These are phyloP conservation scores for Quercus phellos DNA, from an alignment of 331 rosid genomes.

Conservation along the genomic window DNA sequence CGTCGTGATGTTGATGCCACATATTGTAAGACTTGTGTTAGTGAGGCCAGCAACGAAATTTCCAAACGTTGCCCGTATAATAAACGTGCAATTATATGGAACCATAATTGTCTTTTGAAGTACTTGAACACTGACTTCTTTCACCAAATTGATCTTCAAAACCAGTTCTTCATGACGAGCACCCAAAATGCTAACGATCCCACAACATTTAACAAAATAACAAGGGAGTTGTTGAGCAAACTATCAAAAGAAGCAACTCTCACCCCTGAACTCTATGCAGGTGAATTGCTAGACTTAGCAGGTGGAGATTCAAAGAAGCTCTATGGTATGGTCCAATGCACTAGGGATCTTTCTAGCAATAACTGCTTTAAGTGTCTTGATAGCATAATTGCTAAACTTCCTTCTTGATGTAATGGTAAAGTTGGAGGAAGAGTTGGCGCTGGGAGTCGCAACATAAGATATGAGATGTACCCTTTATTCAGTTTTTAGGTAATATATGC, in stretches of 20 bases:
- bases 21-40: no score
- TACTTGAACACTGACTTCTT: no score
- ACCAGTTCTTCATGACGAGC: no score
- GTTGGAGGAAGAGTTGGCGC: neutral
- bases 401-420: neutral
- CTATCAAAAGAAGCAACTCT: slow-evolving; percentile 23
- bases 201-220: no score
- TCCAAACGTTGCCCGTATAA: no score
- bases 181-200: no score
- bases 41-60: no score
- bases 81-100: no score
- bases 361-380: neutral
- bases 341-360: neutral
- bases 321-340: slow-evolving; percentile 41
- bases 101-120: no score
- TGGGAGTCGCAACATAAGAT: neutral
- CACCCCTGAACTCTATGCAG: slow-evolving; percentile 32
- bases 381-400: neutral
- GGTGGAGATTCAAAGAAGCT: slow-evolving; percentile 18
- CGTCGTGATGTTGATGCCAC: neutral
- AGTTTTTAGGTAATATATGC: neutral
- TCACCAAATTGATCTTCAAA: no score
- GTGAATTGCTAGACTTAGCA: slow-evolving; percentile 26
- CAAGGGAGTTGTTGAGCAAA: neutral
- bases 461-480: neutral